phyloP scores from a whole-genome alignment of 108 stramenopile species.

The Thalassiosira profunda region DNA sequence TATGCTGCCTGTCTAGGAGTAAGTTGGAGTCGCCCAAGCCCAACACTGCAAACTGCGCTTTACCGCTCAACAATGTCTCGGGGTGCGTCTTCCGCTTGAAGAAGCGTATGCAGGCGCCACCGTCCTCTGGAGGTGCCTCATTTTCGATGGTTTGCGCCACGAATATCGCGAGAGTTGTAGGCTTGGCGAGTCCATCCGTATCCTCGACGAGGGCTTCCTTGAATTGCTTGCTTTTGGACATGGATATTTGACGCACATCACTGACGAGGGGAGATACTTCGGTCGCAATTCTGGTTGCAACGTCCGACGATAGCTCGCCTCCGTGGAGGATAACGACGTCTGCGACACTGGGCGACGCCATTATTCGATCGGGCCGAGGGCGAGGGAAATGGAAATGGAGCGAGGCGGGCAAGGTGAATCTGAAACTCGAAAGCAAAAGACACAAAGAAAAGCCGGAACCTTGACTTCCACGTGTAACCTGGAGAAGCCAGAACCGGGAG shows the following conservation, averaged over 20 bases:
- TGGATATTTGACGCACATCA: not conserved
- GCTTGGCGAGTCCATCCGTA: slow-evolving; percentile 8
- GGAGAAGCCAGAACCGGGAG: too few relatives aligned
- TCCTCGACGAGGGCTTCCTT: slow-evolving; percentile 23
- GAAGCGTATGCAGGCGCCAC: slow-evolving; percentile 44
- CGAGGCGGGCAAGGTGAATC: too few relatives aligned
- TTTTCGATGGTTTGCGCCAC: slow-evolving; percentile 57
- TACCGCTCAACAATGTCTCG: slow-evolving; percentile 11
- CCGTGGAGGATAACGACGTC: slow-evolving; percentile 36
- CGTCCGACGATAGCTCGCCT: slow-evolving; percentile 48
- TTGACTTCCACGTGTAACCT: too few relatives aligned
- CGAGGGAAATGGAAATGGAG: too few relatives aligned
- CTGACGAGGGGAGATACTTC: slow-evolving; percentile 1
- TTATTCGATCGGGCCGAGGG: too few relatives aligned
- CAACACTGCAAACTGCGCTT: slow-evolving; percentile 28
- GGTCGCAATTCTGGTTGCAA: slow-evolving; percentile 36
- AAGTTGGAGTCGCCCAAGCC: slow-evolving; percentile 55
- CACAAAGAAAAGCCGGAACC: too few relatives aligned
- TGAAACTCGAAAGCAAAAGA: too few relatives aligned
- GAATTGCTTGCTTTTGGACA: slow-evolving; percentile 29
- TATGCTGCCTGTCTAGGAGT: slow-evolving; percentile 56
- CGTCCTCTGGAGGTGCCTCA: slow-evolving; percentile 46
- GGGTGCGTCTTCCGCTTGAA: slow-evolving; percentile 62
- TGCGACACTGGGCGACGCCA: not conserved
- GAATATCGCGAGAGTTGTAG: slow-evolving; percentile 36